phyloP scores from a whole-genome alignment of 257 asterid genomes.

The Nemophila menziesii region DNA sequence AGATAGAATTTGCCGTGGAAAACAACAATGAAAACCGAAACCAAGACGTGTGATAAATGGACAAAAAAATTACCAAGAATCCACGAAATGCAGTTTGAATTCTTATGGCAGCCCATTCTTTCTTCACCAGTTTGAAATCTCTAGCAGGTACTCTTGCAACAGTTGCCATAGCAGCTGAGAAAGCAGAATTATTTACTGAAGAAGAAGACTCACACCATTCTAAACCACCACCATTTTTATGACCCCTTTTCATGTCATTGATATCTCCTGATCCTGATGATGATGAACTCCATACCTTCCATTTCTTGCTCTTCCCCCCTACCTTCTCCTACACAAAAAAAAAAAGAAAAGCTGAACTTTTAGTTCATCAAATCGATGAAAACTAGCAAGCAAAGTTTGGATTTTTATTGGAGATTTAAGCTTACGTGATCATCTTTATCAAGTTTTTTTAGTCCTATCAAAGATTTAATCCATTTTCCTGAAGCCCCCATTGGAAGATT shows the following conservation, averaged over 20 bases:
- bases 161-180: constrained; percentile 66
- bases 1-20: not conserved
- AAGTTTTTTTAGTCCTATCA: constrained; percentile 64
- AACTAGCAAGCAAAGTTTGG: constrained; percentile 9
- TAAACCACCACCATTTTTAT: constrained; percentile 25
- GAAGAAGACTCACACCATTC: constrained; percentile 50
- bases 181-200: constrained; percentile 55
- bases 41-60: not conserved
- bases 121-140: constrained; percentile 64
- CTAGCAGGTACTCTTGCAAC: constrained; percentile 89
- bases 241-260: constrained; percentile 48
- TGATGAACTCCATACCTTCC: constrained; percentile 76
- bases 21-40: not conserved
- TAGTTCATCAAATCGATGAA: not conserved
- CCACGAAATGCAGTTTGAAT: constrained; percentile 91
- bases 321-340: constrained; percentile 37
- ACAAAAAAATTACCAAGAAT: constrained; percentile 45
- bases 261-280: constrained; percentile 33
- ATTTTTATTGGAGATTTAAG: constrained; percentile 9
- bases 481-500: constrained; percentile 62
- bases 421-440: constrained; percentile 73
- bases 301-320: constrained; percentile 62
- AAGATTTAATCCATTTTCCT: constrained; percentile 78
- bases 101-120: constrained; percentile 93
- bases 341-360: not conserved